phyloP scores from a whole-genome alignment of 2,329 filamentous ascomycete genomes.

The Xylaria sp. region DNA sequence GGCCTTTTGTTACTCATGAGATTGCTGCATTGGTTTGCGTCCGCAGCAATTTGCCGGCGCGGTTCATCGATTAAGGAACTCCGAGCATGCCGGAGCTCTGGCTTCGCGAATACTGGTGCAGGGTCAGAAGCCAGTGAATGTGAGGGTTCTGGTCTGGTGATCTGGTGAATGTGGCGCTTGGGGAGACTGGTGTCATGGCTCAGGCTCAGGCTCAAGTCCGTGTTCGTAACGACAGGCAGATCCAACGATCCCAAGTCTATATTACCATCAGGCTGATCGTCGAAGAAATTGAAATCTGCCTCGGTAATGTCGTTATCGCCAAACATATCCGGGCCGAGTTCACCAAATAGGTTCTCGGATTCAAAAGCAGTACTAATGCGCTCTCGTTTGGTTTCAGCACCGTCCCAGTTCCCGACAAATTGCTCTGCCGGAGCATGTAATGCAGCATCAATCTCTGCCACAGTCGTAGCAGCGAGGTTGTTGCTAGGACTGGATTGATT shows the following conservation, averaged over 20 bases:
- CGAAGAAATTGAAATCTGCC: constrained; percentile 79
- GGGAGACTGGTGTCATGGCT: constrained; percentile 16
- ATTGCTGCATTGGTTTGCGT: constrained; percentile 29
- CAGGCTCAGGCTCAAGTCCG: constrained; percentile 20
- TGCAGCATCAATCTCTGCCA: constrained; percentile 37
- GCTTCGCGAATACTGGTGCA: constrained; percentile 49
- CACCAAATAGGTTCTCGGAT: constrained; percentile 59
- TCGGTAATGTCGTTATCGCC: constrained; percentile 73
- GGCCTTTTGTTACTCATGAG: constrained; percentile 47
- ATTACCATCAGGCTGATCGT: constrained; percentile 49
- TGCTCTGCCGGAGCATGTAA: constrained; percentile 28
- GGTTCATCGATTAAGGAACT: constrained; percentile 45
- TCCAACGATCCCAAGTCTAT: constrained; percentile 36
- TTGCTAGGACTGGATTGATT: constrained; percentile 52
- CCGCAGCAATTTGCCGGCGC: constrained; percentile 26
- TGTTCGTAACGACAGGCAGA: constrained; percentile 28
- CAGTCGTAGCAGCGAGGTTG: constrained; percentile 28
- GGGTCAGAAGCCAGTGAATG: constrained; percentile 17
- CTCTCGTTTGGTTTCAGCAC: constrained; percentile 41
- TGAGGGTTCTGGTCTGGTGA: constrained; percentile 18
- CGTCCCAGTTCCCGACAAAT: constrained; percentile 39
- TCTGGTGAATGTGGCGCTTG: constrained; percentile 17
- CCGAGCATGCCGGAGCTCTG: constrained; percentile 53
- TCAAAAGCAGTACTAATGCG: constrained; percentile 41
- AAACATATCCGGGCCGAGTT: constrained; percentile 65